Conservation (phyloP, 2,329 filamentous ascomycete species). For the Elsinoe arachidis region DNA sequence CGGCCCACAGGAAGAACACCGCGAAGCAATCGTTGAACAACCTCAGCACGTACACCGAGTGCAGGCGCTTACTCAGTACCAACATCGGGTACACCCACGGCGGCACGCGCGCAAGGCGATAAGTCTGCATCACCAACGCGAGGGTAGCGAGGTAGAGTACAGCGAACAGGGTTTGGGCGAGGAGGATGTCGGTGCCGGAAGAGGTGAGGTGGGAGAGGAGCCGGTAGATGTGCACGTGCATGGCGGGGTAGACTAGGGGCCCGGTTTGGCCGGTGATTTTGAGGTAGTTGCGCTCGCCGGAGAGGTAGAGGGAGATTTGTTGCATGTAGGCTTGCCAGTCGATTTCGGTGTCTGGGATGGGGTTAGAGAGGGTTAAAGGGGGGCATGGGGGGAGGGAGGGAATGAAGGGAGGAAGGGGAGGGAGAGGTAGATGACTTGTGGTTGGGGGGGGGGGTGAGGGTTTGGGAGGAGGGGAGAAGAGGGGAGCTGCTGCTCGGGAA, state of each 20-base stretch:
- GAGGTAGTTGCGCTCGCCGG: slow-evolving; percentile 82
- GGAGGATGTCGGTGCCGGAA: slow-evolving; percentile 62
- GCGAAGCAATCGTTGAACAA: slow-evolving; percentile 96
- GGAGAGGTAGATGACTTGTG: not conserved
- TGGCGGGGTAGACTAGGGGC: slow-evolving; percentile 88
- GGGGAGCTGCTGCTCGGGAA: too few species aligned
- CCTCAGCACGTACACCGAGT: slow-evolving; percentile 85
- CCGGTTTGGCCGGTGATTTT: slow-evolving; percentile 81
- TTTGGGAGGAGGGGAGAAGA: too few species aligned
- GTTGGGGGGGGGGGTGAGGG: too few species aligned
- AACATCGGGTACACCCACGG: slow-evolving; percentile 82
- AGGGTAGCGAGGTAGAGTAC: slow-evolving; percentile 69
- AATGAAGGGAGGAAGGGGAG: not conserved
- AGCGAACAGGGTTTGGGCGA: slow-evolving; percentile 79
- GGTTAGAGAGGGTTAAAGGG: not conserved
- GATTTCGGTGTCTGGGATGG: slow-evolving; percentile 75
- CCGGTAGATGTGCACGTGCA: slow-evolving; percentile 86
- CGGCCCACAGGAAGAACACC: slow-evolving; percentile 69
- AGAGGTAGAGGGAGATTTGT: slow-evolving; percentile 69
- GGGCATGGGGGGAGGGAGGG: not conserved
- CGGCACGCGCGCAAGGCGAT: slow-evolving; percentile 66
- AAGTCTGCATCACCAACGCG: slow-evolving; percentile 71
- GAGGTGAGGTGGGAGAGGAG: slow-evolving; percentile 69
- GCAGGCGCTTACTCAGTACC: slow-evolving; percentile 80
- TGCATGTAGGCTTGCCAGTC: slow-evolving; percentile 98